phyloP scores from a whole-genome alignment of 2,329 filamentous ascomycete genomes.

The Akanthomyces uredinophilus region DNA sequence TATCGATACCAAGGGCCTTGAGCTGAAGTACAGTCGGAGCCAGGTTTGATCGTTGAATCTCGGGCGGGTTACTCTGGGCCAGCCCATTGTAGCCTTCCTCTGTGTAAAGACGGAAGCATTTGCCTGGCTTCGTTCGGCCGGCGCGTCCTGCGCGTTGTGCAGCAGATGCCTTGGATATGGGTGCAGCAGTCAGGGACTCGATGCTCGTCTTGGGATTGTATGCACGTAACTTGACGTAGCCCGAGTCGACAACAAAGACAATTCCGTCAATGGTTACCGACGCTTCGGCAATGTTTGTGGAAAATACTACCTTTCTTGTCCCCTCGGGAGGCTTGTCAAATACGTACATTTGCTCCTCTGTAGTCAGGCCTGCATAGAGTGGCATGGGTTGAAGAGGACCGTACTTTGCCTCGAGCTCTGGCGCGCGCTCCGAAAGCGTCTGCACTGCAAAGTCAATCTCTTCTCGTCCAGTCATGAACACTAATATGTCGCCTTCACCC shows the following conservation, averaged over 20 bases:
- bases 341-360: conserved; percentile 90
- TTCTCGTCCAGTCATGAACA: conserved; percentile 89
- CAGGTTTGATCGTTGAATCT: conserved; percentile 88
- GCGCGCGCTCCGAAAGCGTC: conserved; percentile 67
- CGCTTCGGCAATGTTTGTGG: conserved; percentile 94
- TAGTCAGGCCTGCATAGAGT: conserved; percentile 82
- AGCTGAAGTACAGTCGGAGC: conserved; percentile 85
- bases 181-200: conserved; percentile 75
- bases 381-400: conserved; percentile 49
- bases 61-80: conserved; percentile 70
- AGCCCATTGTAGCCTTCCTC: conserved; percentile 64
- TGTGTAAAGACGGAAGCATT: conserved; percentile 91
- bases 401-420: conserved; percentile 43
- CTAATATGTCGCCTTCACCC: conserved; percentile 75
- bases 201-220: conserved; percentile 83
- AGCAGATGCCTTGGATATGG: conserved; percentile 88
- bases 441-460: conserved; percentile 85
- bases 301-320: conserved; percentile 84
- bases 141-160: conserved; percentile 86
- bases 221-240: conserved; percentile 83
- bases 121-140: conserved; percentile 82
- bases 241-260: conserved; percentile 83
- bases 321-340: conserved; percentile 80
- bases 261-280: conserved; percentile 93
- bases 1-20: conserved; percentile 92